Evolutionary conservation across 441 rosid genomes (phyloP).

Genomic region (Erysimum pusillum): DNA sequence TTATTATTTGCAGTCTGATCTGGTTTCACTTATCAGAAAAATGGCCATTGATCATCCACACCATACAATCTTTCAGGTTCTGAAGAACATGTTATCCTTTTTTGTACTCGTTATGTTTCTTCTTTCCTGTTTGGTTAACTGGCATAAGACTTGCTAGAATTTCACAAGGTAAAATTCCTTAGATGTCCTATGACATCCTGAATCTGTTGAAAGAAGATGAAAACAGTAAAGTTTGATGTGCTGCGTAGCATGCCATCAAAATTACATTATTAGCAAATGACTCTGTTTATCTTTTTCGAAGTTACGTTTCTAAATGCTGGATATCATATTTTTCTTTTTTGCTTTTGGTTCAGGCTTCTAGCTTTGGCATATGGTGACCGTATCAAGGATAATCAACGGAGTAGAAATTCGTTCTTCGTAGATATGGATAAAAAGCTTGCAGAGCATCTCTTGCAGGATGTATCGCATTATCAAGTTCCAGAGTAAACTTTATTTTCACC

Average conservation of each 20-base stretch:
- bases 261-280: constrained; percentile 18
- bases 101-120: constrained; percentile 19
- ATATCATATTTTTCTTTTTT: constrained; percentile 10
- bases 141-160: constrained; percentile 27
- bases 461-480: constrained; percentile 77
- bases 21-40: constrained; percentile 93
- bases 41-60: constrained; percentile 99
- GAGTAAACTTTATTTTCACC: constrained; percentile 52
- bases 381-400: constrained; percentile 93
- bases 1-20: constrained; percentile 73
- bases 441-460: constrained; percentile 81
- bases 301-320: constrained; percentile 18
- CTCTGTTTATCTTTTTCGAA: constrained; percentile 33
- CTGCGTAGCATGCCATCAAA: constrained; percentile 34
- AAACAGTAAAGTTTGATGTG: constrained; percentile 23
- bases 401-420: constrained; percentile 91
- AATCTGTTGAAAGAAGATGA: constrained; percentile 29
- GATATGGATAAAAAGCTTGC: constrained; percentile 92
- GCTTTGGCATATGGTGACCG: constrained; percentile 98
- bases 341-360: constrained; percentile 66
- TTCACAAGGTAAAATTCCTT: constrained; percentile 18
- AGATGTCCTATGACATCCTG: constrained; percentile 25
- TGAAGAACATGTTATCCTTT: constrained; percentile 25
- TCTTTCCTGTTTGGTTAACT: constrained; percentile 27
- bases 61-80: constrained; percentile 94